A percentile compares a stretch with the other conserved stretches of the same genome.
Evolutionary conservation across 2,329 filamentous ascomycete species (phyloP).

Genomic region (Hypoxylon sp.): DNA sequence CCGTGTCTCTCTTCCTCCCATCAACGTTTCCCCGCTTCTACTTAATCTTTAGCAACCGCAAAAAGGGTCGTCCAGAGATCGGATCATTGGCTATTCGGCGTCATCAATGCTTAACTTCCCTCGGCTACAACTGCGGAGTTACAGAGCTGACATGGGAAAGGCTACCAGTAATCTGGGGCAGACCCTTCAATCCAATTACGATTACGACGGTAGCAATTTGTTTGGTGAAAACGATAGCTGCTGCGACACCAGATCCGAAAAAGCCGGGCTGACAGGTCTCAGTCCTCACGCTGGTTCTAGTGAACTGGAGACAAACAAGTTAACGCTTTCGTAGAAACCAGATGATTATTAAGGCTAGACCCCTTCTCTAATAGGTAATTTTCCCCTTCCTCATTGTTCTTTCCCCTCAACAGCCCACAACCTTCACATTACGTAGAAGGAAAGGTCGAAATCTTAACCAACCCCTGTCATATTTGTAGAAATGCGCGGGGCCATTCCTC

Average conservation of each 20-base stretch:
- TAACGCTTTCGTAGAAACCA: slow-evolving; percentile 15
- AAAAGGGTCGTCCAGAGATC: slow-evolving; percentile 19
- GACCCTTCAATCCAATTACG: slow-evolving; percentile 7
- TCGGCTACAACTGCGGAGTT: slow-evolving; percentile 26
- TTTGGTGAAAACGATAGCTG: slow-evolving; percentile 24
- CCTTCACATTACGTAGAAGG: slow-evolving; percentile 10
- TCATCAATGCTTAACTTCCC: slow-evolving; percentile 12
- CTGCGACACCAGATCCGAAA: slow-evolving; percentile 32
- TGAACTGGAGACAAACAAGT: slow-evolving; percentile 3
- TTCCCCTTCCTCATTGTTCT: slow-evolving; percentile 15
- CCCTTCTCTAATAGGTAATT: neutral
- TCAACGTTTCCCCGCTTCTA: slow-evolving; percentile 22
- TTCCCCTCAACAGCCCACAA: slow-evolving; percentile 1
- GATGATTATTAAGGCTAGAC: slow-evolving; percentile 11
- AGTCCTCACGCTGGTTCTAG: slow-evolving; percentile 1
- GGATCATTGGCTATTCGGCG: slow-evolving; percentile 25
- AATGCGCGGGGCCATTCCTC: slow-evolving; percentile 37
- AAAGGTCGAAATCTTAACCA: slow-evolving; percentile 23
- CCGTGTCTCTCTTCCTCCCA: slow-evolving; percentile 7
- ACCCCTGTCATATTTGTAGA: slow-evolving; percentile 29
- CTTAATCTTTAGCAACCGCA: slow-evolving; percentile 13
- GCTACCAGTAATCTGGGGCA: slow-evolving; percentile 22
- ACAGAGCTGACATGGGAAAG: slow-evolving; percentile 12
- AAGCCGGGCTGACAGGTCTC: slow-evolving; percentile 11
- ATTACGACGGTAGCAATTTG: slow-evolving; percentile 30